A percentile compares a stretch with the other conserved stretches of the same genome.
These are phyloP conservation scores for Gaertneriomyces semiglobifer DNA, from an alignment of 192 early-diverging fungal species.

Conservation along the genomic window DNA sequence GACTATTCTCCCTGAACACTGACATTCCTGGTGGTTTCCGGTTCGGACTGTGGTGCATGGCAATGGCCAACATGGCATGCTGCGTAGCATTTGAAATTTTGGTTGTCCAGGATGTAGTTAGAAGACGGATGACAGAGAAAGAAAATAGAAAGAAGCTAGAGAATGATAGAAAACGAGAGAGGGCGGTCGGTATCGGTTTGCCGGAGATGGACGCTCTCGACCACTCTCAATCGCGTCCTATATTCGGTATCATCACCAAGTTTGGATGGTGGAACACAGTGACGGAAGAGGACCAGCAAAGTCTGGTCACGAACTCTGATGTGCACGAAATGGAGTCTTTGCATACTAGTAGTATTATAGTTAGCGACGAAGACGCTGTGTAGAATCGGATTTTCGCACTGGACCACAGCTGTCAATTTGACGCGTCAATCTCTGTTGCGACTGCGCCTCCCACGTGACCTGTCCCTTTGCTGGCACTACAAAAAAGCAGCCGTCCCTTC, in stretches of 20 bases:
- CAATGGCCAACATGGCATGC: slow-evolving; percentile 21
- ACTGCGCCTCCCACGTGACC: too few relatives aligned
- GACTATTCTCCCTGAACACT: slow-evolving; percentile 27
- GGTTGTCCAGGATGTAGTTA: slow-evolving; percentile 30
- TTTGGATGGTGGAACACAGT: slow-evolving; percentile 2
- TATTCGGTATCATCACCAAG: not conserved
- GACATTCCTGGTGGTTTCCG: slow-evolving; percentile 34
- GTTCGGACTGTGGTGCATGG: slow-evolving; percentile 23
- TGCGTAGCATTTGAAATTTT: slow-evolving; percentile 27
- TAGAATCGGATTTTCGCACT: too few relatives aligned
- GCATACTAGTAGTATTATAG: too few relatives aligned
- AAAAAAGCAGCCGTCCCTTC: too few relatives aligned
- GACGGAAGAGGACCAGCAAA: not conserved
- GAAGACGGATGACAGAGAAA: slow-evolving; percentile 19
- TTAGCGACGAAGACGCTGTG: too few relatives aligned
- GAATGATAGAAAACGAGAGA: slow-evolving; percentile 15
- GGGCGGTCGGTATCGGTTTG: not conserved
- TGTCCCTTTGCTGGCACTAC: too few relatives aligned
- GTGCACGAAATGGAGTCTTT: too few relatives aligned
- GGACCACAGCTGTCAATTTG: too few relatives aligned
- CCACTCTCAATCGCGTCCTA: too few relatives aligned
- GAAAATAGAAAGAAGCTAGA: slow-evolving; percentile 29
- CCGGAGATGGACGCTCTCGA: too few relatives aligned
- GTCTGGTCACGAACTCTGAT: too few relatives aligned
- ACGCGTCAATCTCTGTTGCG: too few relatives aligned